Evolutionary conservation across 306 rosid species (phyloP), one percentile per base, ranked within the genome.

Genomic region (Crataegus laevigata): DNA sequence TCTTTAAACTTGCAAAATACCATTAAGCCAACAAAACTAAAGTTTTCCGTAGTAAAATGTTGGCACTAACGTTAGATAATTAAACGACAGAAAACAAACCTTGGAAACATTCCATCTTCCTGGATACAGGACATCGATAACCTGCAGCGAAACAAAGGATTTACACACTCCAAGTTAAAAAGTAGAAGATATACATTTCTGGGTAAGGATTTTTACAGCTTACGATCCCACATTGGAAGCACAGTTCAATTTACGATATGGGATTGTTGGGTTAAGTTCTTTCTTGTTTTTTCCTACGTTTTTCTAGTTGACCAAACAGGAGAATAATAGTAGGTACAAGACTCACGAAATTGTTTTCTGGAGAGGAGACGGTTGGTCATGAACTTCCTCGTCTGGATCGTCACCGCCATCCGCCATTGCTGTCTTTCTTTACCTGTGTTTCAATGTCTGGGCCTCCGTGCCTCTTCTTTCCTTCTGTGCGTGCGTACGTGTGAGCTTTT

Each of bases 321-420:
- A 4, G 59, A 1, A 50, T 22, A 3, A 0, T 3, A 5, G 0
- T 3, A 5, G 63, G 25, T 2, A 64, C 68, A 17, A 80, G 60
- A 85, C 96, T 82, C 26, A 89, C 97, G 75, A 91, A 91, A 91
- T 73, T 91, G 97, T 79, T 91, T 91, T 25, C 96, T 78, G 64
- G 97, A 89, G 30, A 91, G 89, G 19, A 91, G 97, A 66, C 97
- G 81, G 74, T 89, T 91, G 5, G 97, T 91, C 93, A 91, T 88
- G 78, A 91, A 91, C 80, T 91, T 91, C 36, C 93, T 71, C 29
- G 97, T 91, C n/a, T 96, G 84, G 61, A 89, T 84, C 4, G 97
- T 91, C 1, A 91, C 96, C 0, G 96, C 90, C 72, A 18, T 91
- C 97, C 66, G 93, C 97, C 97, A 91, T 91, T 22, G 1, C 68